phyloP scores from a whole-genome alignment of 345 rosid genomes.

The Eucalyptus dawsonii region DNA sequence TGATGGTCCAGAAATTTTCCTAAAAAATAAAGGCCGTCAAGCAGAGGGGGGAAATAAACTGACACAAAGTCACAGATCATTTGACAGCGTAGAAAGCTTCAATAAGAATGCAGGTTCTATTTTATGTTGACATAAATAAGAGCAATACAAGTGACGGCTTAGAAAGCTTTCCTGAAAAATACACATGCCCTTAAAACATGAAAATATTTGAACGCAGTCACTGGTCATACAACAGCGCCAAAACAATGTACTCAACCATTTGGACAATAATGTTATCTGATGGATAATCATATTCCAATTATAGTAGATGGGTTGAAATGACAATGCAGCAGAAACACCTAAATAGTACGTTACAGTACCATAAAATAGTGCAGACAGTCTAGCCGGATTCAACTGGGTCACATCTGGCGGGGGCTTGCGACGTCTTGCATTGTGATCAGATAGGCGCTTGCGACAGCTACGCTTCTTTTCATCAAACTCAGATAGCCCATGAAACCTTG shows the following conservation, averaged over 20 bases:
- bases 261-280: background rate
- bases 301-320: background rate
- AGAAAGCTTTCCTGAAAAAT: background rate
- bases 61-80: background rate
- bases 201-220: background rate
- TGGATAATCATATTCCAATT: background rate
- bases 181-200: background rate
- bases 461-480: slow-evolving; percentile 94
- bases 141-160: background rate
- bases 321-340: background rate
- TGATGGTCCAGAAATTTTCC: background rate
- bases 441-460: slow-evolving; percentile 85
- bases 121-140: background rate
- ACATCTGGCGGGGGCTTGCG: slow-evolving; percentile 77
- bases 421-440: slow-evolving; percentile 96
- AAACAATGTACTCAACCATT: background rate
- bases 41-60: background rate
- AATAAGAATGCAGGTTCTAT: background rate
- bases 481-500: slow-evolving; percentile 74
- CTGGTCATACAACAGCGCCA: background rate
- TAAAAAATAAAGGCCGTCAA: background rate
- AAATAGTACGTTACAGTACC: slow-evolving; percentile 18
- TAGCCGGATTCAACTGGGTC: slow-evolving; percentile 27
- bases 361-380: slow-evolving; percentile 24
- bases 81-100: background rate